Percentiles rank a stretch among this genome's conserved stretches.
These are phyloP conservation scores for Cucumis cinereus DNA, from an alignment of 306 rosid genomes.

Conservation along the genomic window DNA sequence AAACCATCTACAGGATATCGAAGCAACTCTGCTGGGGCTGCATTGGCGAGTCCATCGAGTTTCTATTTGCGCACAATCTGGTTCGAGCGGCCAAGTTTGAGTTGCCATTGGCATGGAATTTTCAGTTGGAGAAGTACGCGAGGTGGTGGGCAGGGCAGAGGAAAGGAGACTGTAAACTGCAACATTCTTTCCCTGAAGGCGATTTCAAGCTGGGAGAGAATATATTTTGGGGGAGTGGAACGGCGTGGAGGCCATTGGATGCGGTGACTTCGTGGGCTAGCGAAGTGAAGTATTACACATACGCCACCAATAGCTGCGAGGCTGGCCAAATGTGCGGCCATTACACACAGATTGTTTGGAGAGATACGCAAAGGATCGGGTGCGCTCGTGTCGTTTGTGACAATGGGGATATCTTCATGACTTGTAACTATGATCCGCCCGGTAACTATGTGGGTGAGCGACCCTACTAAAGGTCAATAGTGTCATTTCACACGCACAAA, in stretches of 20 bases:
- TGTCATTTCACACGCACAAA: too few relatives aligned
- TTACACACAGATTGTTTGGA: constrained; percentile 84
- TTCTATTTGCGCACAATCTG: constrained; percentile 54
- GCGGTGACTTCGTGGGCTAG: constrained; percentile 59
- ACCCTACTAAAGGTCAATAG: neutral
- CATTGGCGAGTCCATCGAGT: constrained; percentile 55
- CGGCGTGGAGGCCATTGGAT: constrained; percentile 50
- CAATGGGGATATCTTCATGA: constrained; percentile 71
- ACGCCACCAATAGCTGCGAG: constrained; percentile 39
- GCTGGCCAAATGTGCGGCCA: constrained; percentile 77
- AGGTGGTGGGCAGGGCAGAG: constrained; percentile 72
- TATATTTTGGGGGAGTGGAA: constrained; percentile 75
- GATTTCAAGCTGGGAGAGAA: constrained; percentile 75
- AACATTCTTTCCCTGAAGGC: constrained; percentile 70
- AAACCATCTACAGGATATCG: constrained; percentile 46
- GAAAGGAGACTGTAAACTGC: constrained; percentile 44
- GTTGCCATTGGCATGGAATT: constrained; percentile 51
- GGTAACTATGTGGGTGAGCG: constrained; percentile 76
- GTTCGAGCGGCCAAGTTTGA: constrained; percentile 63
- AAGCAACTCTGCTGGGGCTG: constrained; percentile 82
- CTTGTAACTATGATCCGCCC: constrained; percentile 67
- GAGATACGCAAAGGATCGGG: constrained; percentile 47
- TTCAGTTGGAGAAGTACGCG: constrained; percentile 56
- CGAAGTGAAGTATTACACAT: constrained; percentile 58
- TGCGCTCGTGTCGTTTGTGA: constrained; percentile 70